A percentile compares a stretch with the other conserved stretches of the same genome.
Conservation (phyloP, 2,329 filamentous ascomycete genomes). For the Dichotomopilus funicola region DNA sequence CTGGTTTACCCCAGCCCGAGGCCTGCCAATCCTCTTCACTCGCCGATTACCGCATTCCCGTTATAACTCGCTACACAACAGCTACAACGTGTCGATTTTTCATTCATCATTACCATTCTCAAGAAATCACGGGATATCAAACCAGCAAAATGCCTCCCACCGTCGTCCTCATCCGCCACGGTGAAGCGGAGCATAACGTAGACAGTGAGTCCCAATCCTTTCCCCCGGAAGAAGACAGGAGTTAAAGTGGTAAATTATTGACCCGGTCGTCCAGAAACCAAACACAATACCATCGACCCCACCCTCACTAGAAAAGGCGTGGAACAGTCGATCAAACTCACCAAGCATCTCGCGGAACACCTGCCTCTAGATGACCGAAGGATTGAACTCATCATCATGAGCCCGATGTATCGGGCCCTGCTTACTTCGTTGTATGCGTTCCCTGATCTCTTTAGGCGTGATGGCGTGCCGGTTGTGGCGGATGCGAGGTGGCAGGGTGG, state of each 20-base stretch:
- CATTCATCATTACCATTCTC: too few species aligned
- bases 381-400: conserved; percentile 51
- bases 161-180: conserved; percentile 82
- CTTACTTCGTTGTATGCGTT: conserved; percentile 51
- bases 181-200: conserved; percentile 56
- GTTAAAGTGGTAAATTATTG: too few species aligned
- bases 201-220: conserved; percentile 28
- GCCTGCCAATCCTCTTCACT: too few species aligned
- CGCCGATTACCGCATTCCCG: too few species aligned
- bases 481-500: conserved; percentile 59
- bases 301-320: conserved; percentile 41
- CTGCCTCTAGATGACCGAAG: conserved; percentile 33
- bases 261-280: conserved; percentile 5
- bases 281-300: conserved; percentile 43
- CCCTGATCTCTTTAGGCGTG: conserved; percentile 52
- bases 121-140: too few species aligned
- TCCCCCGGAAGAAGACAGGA: too few species aligned
- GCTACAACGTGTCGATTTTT: too few species aligned
- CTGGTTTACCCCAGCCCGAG: too few species aligned
- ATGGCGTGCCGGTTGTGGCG: conserved; percentile 47
- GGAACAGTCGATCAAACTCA: conserved; percentile 40
- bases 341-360: conserved; percentile 34
- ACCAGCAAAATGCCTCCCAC: conserved; percentile 41
- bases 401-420: conserved; percentile 58
- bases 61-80: too few species aligned